Conservation (phyloP, 768 basidiomycete species). For the Mycena sanguinolenta region DNA sequence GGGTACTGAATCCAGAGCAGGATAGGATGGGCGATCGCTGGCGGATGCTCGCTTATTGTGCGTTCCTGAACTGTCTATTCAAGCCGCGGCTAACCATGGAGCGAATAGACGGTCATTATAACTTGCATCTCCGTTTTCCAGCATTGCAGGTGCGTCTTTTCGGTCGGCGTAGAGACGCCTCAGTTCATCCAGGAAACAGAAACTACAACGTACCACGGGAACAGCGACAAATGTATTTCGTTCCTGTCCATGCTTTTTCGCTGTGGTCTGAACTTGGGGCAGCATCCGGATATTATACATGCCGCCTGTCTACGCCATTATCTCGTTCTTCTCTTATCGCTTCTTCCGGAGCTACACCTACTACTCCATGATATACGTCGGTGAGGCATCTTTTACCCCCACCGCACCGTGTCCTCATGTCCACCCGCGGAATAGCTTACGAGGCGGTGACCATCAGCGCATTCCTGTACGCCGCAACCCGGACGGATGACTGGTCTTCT, state of each 20-base stretch:
- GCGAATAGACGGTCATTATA: conserved; percentile 24
- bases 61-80: conserved; percentile 19
- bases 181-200: conserved; percentile 49
- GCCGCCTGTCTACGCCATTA: conserved; percentile 84
- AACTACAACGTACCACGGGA: conserved; percentile 79
- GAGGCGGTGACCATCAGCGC: conserved; percentile 89
- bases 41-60: conserved; percentile 69
- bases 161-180: not conserved
- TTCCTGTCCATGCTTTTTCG: no score
- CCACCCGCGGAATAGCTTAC: conserved; percentile 60
- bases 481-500: no score
- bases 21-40: conserved; percentile 83
- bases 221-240: conserved; percentile 83
- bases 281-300: conserved; percentile 86
- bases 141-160: conserved; percentile 17
- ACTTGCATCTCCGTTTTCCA: conserved; percentile 27
- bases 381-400: conserved; percentile 39
- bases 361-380: conserved; percentile 62
- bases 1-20: conserved; percentile 55
- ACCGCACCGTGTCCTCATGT: not conserved
- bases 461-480: conserved; percentile 73
- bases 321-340: conserved; percentile 90
- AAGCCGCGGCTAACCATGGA: not conserved
- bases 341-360: conserved; percentile 82
- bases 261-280: no score